Evolutionary conservation across 768 basidiomycete species (phyloP).

Genomic region (Ramaria sp.): DNA sequence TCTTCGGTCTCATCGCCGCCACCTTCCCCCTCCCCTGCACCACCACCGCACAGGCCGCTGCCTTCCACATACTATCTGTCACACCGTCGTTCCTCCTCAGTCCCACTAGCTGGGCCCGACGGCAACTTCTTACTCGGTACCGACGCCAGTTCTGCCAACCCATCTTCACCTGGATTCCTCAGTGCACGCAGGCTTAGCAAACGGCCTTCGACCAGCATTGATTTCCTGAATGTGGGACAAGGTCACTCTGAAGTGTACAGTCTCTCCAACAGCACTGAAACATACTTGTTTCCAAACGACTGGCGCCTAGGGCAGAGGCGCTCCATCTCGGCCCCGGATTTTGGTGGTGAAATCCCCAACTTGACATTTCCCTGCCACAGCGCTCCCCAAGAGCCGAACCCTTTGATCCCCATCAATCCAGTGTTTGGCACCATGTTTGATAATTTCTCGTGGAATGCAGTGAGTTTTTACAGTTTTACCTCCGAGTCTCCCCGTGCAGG

Average conservation of each 20-base stretch:
- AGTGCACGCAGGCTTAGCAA: slow-evolving; percentile 3
- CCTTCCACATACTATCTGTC: neutral
- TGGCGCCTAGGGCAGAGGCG: slow-evolving; percentile 7
- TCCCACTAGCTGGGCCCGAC: neutral
- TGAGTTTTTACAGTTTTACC: neutral
- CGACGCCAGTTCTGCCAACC: neutral
- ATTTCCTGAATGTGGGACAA: neutral
- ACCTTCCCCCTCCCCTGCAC: neutral
- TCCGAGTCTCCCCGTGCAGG: neutral
- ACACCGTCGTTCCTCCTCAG: slow-evolving; percentile 5
- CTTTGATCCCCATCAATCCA: slow-evolving; percentile 4
- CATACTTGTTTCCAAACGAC: neutral
- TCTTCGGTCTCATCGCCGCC: neutral
- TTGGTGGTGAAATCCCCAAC: neutral
- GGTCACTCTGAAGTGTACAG: neutral
- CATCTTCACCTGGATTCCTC: neutral
- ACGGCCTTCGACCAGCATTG: slow-evolving; percentile 9
- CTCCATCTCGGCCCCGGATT: slow-evolving; percentile 4
- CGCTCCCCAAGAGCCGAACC: neutral
- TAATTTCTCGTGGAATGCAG: slow-evolving; percentile 4
- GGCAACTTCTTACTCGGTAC: neutral
- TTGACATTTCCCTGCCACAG: neutral
- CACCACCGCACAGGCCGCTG: neutral
- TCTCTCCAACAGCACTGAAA: neutral
- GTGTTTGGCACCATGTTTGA: slow-evolving; percentile 1